Conservation (phyloP, 225 moss, liverwort and hornwort species). For the Physcomitrium patens region DNA sequence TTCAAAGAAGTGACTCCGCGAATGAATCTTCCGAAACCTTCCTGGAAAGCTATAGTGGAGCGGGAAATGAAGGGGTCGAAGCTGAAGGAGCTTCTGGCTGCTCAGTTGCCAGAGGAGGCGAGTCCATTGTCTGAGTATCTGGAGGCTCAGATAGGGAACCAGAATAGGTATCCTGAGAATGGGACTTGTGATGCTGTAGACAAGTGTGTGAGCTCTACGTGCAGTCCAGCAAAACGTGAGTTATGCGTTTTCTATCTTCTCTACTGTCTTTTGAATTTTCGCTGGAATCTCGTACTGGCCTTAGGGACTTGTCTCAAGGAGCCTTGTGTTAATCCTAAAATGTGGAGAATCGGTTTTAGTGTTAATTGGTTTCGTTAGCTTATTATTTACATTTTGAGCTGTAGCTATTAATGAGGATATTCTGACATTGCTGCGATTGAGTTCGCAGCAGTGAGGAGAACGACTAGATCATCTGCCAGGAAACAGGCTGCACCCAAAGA, state of each 20-base stretch:
- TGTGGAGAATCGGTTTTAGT: neutral
- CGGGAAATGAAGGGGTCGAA: constrained; percentile 65
- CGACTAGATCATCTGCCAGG: constrained; percentile 36
- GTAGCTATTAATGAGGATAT: neutral
- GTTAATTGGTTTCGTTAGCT: neutral
- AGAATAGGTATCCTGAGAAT: constrained; percentile 28
- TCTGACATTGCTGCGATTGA: neutral
- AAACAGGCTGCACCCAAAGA: constrained; percentile 26
- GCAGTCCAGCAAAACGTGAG: constrained; percentile 40
- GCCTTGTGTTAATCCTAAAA: too few species aligned
- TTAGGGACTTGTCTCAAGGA: neutral
- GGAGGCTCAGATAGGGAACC: constrained; percentile 44
- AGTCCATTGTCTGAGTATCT: constrained; percentile 57
- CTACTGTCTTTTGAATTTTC: too few species aligned
- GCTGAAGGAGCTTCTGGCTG: constrained; percentile 44
- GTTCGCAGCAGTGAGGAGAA: constrained; percentile 43
- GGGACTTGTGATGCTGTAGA: constrained; percentile 20
- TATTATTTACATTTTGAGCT: neutral
- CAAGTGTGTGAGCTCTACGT: constrained; percentile 19
- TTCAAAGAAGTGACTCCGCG: constrained; percentile 51
- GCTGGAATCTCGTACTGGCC: neutral
- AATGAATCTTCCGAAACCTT: constrained; percentile 53
- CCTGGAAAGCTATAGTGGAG: constrained; percentile 57
- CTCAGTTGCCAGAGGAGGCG: constrained; percentile 41
- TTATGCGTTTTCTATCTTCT: neutral